These are phyloP conservation scores for Trypethelium eluteriae DNA, from an alignment of 495 filamentous ascomycete species.

Conservation along the genomic window DNA sequence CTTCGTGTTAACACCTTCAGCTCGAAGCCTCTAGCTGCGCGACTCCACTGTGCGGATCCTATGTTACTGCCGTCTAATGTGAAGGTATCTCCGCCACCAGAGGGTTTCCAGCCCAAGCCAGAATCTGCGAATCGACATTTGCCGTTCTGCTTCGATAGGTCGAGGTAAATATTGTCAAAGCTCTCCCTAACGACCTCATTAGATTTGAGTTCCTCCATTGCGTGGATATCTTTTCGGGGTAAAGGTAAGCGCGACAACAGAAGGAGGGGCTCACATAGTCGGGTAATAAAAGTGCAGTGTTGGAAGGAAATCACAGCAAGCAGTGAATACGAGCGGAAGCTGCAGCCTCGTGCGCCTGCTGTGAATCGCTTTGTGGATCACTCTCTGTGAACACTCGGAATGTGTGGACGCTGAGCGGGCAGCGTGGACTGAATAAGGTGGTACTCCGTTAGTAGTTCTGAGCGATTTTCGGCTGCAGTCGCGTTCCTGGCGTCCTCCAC, in stretches of 20 bases:
- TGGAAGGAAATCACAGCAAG: neutral
- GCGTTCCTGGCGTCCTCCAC: neutral
- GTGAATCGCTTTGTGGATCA: neutral
- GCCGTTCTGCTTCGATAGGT: constrained; percentile 81
- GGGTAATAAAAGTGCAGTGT: neutral
- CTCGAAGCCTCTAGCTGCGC: constrained; percentile 85
- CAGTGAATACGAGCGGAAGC: neutral
- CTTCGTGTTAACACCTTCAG: constrained; percentile 78
- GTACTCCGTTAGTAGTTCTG: too few species aligned
- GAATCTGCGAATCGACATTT: constrained; percentile 90
- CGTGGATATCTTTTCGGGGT: neutral
- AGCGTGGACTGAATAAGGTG: too few species aligned
- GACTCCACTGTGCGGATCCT: constrained; percentile 83
- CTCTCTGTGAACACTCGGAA: too few species aligned
- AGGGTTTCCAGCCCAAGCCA: constrained; percentile 90
- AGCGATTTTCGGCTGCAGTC: neutral
- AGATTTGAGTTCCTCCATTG: neutral
- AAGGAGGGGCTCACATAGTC: constrained; percentile 7
- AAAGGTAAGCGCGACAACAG: neutral
- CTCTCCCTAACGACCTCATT: constrained; percentile 56
- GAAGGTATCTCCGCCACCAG: constrained; percentile 79
- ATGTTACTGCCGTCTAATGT: constrained; percentile 80
- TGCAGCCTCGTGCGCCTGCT: neutral
- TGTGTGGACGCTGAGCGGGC: too few species aligned
- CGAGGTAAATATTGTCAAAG: constrained; percentile 93